These are phyloP conservation scores for Sordariomycetes sp. DNA, from an alignment of 2,329 filamentous ascomycete genomes.

Conservation along the genomic window DNA sequence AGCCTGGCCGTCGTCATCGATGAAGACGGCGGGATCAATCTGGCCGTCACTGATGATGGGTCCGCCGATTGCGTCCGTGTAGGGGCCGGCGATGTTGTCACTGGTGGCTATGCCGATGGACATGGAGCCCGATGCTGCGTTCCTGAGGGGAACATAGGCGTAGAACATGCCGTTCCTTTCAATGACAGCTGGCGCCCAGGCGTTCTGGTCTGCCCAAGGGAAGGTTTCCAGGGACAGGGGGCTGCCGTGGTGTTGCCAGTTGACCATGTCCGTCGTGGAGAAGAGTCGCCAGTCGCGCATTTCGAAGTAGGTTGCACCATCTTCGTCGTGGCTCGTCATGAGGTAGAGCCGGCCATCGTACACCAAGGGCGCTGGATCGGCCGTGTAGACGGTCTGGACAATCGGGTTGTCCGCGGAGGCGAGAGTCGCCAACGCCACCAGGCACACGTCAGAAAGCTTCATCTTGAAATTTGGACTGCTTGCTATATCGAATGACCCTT, in stretches of 20 bases:
- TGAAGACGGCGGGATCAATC: slow-evolving; percentile 22
- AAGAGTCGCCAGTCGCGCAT: slow-evolving; percentile 23
- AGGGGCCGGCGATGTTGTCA: slow-evolving; percentile 18
- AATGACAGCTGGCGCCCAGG: slow-evolving; percentile 22
- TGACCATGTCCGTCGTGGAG: slow-evolving; percentile 22
- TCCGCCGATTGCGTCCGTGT: slow-evolving; percentile 16
- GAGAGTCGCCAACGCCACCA: too few species aligned
- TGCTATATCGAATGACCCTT: too few species aligned
- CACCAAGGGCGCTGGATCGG: slow-evolving; percentile 18
- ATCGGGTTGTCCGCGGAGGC: slow-evolving; percentile 8
- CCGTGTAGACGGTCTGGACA: slow-evolving; percentile 5
- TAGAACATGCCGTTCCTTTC: slow-evolving; percentile 22
- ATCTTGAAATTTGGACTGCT: too few species aligned
- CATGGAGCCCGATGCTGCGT: slow-evolving; percentile 9
- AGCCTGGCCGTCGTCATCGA: slow-evolving; percentile 24
- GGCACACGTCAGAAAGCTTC: too few species aligned
- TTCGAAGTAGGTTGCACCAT: slow-evolving; percentile 12
- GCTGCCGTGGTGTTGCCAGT: slow-evolving; percentile 20
- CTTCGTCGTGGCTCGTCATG: slow-evolving; percentile 21
- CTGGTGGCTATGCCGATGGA: slow-evolving; percentile 18
- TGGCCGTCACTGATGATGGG: slow-evolving; percentile 18
- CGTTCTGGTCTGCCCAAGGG: slow-evolving; percentile 19
- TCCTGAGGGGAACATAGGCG: slow-evolving; percentile 17
- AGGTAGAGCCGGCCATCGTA: slow-evolving; percentile 17
- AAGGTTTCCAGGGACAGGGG: slow-evolving; percentile 17